Conservation (phyloP, 768 basidiomycete species). For the Paxillus rubicundulus region DNA sequence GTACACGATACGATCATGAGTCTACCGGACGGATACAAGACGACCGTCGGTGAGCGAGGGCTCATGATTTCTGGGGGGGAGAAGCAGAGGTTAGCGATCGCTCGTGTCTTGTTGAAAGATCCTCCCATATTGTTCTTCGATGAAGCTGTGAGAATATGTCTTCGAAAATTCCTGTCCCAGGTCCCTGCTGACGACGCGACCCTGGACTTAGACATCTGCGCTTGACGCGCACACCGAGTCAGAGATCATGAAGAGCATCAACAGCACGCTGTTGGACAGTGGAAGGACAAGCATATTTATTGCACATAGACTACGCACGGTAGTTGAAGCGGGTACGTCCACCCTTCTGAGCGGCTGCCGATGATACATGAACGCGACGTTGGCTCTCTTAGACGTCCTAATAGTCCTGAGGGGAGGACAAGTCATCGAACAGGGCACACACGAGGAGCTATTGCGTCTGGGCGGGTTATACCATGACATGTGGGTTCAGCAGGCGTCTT, state of each 20-base stretch:
- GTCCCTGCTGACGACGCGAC: conserved; percentile 1
- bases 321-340: conserved; percentile 79
- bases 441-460: conserved; percentile 73
- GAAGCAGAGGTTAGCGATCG: conserved; percentile 95
- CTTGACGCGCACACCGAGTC: conserved; percentile 93
- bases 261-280: conserved; percentile 70
- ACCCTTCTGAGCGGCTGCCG: neutral
- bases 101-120: conserved; percentile 88
- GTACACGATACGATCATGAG: conserved; percentile 77
- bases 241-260: conserved; percentile 94
- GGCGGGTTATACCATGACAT: conserved; percentile 75
- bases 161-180: neutral
- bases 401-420: conserved; percentile 90
- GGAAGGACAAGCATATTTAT: conserved; percentile 94
- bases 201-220: conserved; percentile 74
- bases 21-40: conserved; percentile 83
- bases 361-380: neutral
- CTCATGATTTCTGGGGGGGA: conserved; percentile 99
- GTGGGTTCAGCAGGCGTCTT: conserved; percentile 74
- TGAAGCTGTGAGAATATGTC: conserved; percentile 71
- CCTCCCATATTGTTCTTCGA: conserved; percentile 97
- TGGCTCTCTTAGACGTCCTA: conserved; percentile 64
- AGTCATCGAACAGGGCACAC: conserved; percentile 91
- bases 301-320: conserved; percentile 86
- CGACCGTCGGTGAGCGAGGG: conserved; percentile 93